Conservation (phyloP, 2,329 filamentous ascomycete genomes). For the Monosporascus sp. region DNA sequence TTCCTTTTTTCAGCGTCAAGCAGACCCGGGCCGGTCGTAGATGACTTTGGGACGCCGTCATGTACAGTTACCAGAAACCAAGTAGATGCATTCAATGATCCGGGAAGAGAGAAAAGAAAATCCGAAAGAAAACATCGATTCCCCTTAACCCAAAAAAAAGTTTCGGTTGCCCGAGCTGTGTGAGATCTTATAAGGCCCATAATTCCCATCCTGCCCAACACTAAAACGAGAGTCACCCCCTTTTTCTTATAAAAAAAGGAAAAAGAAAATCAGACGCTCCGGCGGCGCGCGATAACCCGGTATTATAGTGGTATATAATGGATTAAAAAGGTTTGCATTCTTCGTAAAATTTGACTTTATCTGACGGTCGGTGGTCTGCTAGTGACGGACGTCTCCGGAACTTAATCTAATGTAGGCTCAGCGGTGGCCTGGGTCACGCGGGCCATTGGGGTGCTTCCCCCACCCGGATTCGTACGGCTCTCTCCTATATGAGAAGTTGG, state of each 20-base stretch:
- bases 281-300: slow-evolving; percentile 7
- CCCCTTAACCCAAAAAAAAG: slow-evolving; percentile 12
- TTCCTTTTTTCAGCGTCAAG: background rate
- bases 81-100: slow-evolving; percentile 4
- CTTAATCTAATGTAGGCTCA: slow-evolving; percentile 8
- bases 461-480: slow-evolving; percentile 34
- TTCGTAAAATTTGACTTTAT: background rate
- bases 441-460: slow-evolving; percentile 24
- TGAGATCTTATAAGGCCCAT: slow-evolving; percentile 16
- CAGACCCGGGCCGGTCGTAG: background rate
- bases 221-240: slow-evolving; percentile 8
- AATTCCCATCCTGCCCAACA: slow-evolving; percentile 3
- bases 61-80: slow-evolving; percentile 2
- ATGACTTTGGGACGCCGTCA: background rate
- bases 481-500: slow-evolving; percentile 23
- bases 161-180: slow-evolving; percentile 24
- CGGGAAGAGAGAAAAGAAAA: slow-evolving; percentile 8
- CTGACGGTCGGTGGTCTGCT: background rate
- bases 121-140: slow-evolving; percentile 2
- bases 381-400: slow-evolving; percentile 13
- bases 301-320: background rate
- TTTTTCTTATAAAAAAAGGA: too few species aligned
- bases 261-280: slow-evolving; percentile 1
- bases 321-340: background rate
- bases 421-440: slow-evolving; percentile 17